Evolutionary conservation across 305 asterid species (phyloP), one percentile per base, ranked within the genome.

Genomic region (Fraxinus paxiana): DNA sequence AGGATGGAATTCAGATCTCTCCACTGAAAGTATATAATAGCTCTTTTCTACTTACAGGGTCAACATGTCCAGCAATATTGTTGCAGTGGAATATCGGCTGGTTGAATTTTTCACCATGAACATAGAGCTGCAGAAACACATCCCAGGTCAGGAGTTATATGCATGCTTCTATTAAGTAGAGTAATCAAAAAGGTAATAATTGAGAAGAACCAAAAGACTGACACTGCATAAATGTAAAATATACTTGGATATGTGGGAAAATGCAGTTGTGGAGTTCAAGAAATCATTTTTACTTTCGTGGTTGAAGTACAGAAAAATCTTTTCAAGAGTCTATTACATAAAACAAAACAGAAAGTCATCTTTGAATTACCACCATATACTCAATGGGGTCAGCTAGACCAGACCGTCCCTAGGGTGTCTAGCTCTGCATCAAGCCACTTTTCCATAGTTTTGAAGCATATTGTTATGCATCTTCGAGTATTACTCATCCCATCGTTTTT

Each of bases 51-150:
- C 97, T 87, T 87, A 93, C 99, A 70, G 99, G 99, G 46, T 94
- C 98, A 76, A 96, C 99, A 34, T 6, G 84, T 78, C 98, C 98
- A 79, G 97, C 84, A 38, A 96, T 90, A 82, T 93, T 94, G 93
- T 96, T 96, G 91, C 99, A 96, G 90, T 70, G 84, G 94, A 94
- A 96, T 81, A 96, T 89, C 65, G 99, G 99, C 88, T 94, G 99
- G 85, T 87, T 90, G 84, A 94, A 96, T 78, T 92, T 93, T 87
- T 96, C 99, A 77, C 76, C 89, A 75, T 84, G 92, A 84, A 93
- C 87, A 75, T 88, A 89, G 78, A 96, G 99, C 98, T 96, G 97
- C 93, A 90, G 38, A 48, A 75, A 82, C 35, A 77, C 75, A 77
- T 84, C 75, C 76, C 38, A 81, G 43, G 15, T 78, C 56, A 69